Percentiles rank a stretch among this genome's conserved stretches.
Evolutionary conservation across 352 stramenopile species (phyloP).

Genomic region (Blastocystis sp.): DNA sequence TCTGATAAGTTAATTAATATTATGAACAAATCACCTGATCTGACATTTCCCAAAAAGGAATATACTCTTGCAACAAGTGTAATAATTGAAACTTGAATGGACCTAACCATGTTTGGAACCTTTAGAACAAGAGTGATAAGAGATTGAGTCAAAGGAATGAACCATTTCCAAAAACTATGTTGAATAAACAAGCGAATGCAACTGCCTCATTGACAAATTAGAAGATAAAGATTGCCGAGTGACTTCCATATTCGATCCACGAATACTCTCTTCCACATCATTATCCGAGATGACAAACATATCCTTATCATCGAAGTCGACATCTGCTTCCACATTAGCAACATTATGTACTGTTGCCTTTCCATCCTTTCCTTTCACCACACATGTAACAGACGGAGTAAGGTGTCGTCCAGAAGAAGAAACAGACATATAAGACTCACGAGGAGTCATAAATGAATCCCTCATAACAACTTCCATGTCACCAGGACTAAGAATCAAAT

Average conservation of each 20-base stretch:
- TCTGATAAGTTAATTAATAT: not conserved
- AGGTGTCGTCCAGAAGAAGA: not conserved
- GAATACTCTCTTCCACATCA: constrained; percentile 14
- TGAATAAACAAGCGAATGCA: not conserved
- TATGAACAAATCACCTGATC: not conserved
- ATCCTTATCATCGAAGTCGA: constrained; percentile 13
- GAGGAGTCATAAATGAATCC: not conserved
- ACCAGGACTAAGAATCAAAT: not conserved
- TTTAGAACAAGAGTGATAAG: not conserved
- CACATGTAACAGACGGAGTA: not conserved
- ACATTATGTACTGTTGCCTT: constrained; percentile 37
- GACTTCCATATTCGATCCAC: not conserved
- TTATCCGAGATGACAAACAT: constrained; percentile 49
- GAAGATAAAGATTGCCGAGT: not conserved
- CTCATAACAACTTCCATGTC: not conserved
- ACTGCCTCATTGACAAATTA: constrained; percentile 13
- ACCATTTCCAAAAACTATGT: not conserved
- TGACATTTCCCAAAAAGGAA: not conserved
- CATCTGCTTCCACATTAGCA: constrained; percentile 25
- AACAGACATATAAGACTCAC: not conserved
- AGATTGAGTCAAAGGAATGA: not conserved
- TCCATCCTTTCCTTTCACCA: constrained; percentile 42
- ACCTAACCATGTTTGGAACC: not conserved
- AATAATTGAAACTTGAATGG: too few relatives aligned
- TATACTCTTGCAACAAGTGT: not conserved